Conservation (phyloP, 148 eudicot genomes). For the Beta vulgaris region DNA sequence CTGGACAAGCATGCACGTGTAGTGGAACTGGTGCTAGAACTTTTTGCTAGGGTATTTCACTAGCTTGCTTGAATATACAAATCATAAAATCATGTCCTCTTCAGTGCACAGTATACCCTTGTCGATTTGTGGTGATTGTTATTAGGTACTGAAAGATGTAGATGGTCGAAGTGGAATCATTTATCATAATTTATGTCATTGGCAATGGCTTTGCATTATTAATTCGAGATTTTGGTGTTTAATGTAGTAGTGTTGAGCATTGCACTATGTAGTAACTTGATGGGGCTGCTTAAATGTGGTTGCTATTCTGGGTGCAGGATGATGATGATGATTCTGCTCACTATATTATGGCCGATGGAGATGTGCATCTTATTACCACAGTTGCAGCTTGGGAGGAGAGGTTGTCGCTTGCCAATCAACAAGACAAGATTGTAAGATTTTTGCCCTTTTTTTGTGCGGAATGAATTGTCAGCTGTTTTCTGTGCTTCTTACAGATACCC, state of each 20-base stretch:
- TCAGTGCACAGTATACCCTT: background rate
- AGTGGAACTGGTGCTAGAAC: background rate
- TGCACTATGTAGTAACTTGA: background rate
- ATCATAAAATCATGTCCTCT: background rate
- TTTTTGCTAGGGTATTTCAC: background rate
- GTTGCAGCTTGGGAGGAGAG: conserved; percentile 74
- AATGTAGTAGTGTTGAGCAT: background rate
- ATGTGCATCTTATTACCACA: conserved; percentile 71
- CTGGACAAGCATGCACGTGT: background rate
- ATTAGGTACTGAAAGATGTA: background rate
- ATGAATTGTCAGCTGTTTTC: background rate
- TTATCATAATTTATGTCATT: background rate
- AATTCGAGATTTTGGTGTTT: conserved; percentile 3
- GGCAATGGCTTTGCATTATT: background rate
- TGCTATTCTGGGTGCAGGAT: conserved; percentile 30
- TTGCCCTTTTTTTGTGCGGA: conserved; percentile 2
- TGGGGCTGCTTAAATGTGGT: conserved; percentile 8
- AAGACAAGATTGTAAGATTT: conserved; percentile 73
- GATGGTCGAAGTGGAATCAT: background rate
- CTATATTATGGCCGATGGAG: conserved; percentile 67
- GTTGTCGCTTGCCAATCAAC: conserved; percentile 57
- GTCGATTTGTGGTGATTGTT: background rate
- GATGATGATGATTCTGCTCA: conserved; percentile 54
- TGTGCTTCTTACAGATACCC: background rate
- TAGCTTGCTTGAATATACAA: background rate